phyloP scores from a whole-genome alignment of 2,329 filamentous ascomycete species.

The Aureobasidium leucospermi region DNA sequence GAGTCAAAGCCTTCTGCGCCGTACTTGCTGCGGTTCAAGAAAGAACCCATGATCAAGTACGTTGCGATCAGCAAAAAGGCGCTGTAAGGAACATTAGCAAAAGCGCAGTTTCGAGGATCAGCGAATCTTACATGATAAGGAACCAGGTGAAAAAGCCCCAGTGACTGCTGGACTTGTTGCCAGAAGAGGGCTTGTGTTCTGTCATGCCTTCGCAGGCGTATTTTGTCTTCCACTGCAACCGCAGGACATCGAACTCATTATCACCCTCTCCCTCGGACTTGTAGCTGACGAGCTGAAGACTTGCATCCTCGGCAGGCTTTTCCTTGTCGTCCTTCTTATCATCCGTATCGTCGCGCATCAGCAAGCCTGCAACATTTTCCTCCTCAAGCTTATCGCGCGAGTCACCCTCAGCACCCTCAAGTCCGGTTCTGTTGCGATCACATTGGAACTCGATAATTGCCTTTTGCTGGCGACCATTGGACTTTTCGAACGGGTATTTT shows the following conservation, averaged over 20 bases:
- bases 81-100: conserved; percentile 38
- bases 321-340: conserved; percentile 29
- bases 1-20: conserved; percentile 93
- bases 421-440: conserved; percentile 62
- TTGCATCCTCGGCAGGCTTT: conserved; percentile 44
- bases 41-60: conserved; percentile 95
- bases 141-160: conserved; percentile 99
- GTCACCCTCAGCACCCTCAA: conserved; percentile 60
- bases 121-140: conserved; percentile 67
- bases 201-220: conserved; percentile 66
- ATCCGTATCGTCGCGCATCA: conserved; percentile 22
- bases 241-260: conserved; percentile 53
- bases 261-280: conserved; percentile 49
- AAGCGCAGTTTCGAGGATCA: background rate
- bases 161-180: conserved; percentile 15
- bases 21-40: conserved; percentile 98
- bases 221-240: conserved; percentile 79
- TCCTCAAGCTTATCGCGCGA: conserved; percentile 49
- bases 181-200: conserved; percentile 14
- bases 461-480: conserved; percentile 52
- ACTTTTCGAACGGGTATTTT: conserved; percentile 41
- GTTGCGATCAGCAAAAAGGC: conserved; percentile 76
- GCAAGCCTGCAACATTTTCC: conserved; percentile 46
- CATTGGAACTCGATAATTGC: conserved; percentile 83
- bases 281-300: conserved; percentile 72